Percentiles rank a stretch among this genome's conserved stretches.
Conservation (phyloP, 352 stramenopile genomes). For the Globisporangium echinulatum region DNA sequence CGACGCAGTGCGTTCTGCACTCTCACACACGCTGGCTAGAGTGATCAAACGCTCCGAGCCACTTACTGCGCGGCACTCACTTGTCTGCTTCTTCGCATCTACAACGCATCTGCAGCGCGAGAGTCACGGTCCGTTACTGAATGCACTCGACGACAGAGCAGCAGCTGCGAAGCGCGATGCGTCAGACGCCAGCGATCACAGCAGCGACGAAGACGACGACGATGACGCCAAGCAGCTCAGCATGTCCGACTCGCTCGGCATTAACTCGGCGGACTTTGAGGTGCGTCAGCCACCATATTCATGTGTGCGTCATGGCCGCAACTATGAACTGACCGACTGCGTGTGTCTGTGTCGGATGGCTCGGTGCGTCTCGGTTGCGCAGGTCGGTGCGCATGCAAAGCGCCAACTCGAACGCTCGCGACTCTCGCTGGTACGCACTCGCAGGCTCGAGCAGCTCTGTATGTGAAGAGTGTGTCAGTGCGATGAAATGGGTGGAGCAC, state of each 20-base stretch:
- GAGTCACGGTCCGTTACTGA: no score
- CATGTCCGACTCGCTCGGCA: slow-evolving; percentile 63
- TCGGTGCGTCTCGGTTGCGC: not conserved
- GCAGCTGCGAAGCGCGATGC: not conserved
- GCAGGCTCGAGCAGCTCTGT: not conserved
- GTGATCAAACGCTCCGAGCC: no score
- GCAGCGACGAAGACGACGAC: slow-evolving; percentile 9
- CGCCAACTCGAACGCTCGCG: slow-evolving; percentile 33
- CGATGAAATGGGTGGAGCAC: no score
- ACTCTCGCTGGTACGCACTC: slow-evolving; percentile 35
- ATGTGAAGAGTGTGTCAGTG: no score
- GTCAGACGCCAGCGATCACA: slow-evolving; percentile 4
- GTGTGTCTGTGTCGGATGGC: not conserved
- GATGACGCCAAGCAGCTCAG: slow-evolving; percentile 20
- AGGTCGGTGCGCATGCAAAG: slow-evolving; percentile 49
- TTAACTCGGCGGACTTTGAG: slow-evolving; percentile 78
- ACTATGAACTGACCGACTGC: not conserved
- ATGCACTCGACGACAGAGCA: not conserved
- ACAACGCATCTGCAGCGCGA: not conserved
- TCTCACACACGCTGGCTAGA: no score
- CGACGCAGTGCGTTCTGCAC: not conserved
- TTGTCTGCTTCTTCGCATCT: no score
- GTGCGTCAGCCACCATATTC: slow-evolving; percentile 14
- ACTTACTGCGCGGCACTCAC: no score
- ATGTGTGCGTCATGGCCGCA: no score